Percentiles rank a stretch among this genome's conserved stretches.
Conservation (phyloP, 805 yeast genomes). For the Schwanniomyces polymorphus region DNA sequence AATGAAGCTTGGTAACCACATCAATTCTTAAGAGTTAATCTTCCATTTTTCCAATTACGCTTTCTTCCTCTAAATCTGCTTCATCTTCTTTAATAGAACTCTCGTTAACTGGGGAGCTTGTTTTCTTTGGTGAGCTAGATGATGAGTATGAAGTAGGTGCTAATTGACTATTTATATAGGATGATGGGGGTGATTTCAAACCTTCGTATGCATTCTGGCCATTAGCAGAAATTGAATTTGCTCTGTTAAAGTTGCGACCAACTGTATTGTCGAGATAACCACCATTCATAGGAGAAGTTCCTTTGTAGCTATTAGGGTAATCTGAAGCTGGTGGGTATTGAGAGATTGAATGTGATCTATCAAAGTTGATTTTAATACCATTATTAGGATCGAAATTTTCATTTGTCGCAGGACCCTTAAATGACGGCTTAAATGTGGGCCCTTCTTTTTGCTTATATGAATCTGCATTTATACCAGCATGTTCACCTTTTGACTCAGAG, state of each 20-base stretch:
- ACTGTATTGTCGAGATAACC: conserved; percentile 32
- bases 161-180: conserved; percentile 8
- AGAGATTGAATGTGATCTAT: conserved; percentile 43
- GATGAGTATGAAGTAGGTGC: neutral
- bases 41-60: conserved; percentile 41
- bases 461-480: conserved; percentile 12
- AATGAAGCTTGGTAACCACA: neutral
- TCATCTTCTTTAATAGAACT: conserved; percentile 3
- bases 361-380: neutral
- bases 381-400: neutral
- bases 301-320: conserved; percentile 4
- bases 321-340: conserved; percentile 44
- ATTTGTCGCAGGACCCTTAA: neutral
- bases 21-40: conserved; percentile 1
- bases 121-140: conserved; percentile 3
- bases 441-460: conserved; percentile 2
- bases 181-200: conserved; percentile 15
- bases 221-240: conserved; percentile 10
- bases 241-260: conserved; percentile 3
- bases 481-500: conserved; percentile 10
- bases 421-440: conserved; percentile 9
- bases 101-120: conserved; percentile 1
- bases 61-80: conserved; percentile 17
- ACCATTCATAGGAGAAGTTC: conserved; percentile 17
- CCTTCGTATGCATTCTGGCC: conserved; percentile 4